Evolutionary conservation across 495 filamentous ascomycete genomes (phyloP).

Genomic region (Xanthoparmelia taractica): DNA sequence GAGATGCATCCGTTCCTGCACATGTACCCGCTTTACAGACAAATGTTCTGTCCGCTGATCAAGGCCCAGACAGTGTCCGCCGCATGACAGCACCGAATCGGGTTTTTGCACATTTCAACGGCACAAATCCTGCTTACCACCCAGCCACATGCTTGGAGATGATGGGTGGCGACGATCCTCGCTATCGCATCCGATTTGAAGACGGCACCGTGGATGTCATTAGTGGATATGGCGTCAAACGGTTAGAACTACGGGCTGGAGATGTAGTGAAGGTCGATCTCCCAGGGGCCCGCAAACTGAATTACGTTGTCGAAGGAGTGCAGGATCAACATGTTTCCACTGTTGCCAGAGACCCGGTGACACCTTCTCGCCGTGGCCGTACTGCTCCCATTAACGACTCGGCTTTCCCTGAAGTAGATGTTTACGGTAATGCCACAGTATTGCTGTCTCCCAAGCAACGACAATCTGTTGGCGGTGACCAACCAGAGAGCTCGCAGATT

Average conservation of each 20-base stretch:
- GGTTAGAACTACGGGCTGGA: slow-evolving; percentile 41
- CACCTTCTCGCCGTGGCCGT: slow-evolving; percentile 15
- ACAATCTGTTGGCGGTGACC: slow-evolving; percentile 35
- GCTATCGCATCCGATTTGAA: slow-evolving; percentile 43
- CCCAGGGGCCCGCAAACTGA: slow-evolving; percentile 38
- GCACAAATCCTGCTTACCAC: slow-evolving; percentile 42
- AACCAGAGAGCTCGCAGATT: slow-evolving; percentile 23
- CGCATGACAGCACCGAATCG: slow-evolving; percentile 37
- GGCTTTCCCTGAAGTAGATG: slow-evolving; percentile 37
- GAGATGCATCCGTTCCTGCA: not conserved
- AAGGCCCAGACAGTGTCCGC: not conserved
- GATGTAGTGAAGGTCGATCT: slow-evolving; percentile 48
- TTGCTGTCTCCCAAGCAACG: slow-evolving; percentile 42
- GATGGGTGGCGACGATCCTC: slow-evolving; percentile 34
- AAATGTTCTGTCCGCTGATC: not conserved
- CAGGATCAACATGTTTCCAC: slow-evolving; percentile 28
- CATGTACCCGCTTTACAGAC: not conserved
- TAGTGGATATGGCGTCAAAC: slow-evolving; percentile 30
- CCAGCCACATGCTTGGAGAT: slow-evolving; percentile 44
- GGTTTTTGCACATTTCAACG: slow-evolving; percentile 46
- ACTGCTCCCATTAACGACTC: slow-evolving; percentile 30
- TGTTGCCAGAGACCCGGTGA: slow-evolving; percentile 9
- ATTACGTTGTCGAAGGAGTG: slow-evolving; percentile 41
- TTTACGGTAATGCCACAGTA: slow-evolving; percentile 40
- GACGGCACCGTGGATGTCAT: slow-evolving; percentile 39